Evolutionary conservation across 768 basidiomycete species (phyloP), one percentile per base, ranked within the genome.

Genomic region (Baorangia bicolor): DNA sequence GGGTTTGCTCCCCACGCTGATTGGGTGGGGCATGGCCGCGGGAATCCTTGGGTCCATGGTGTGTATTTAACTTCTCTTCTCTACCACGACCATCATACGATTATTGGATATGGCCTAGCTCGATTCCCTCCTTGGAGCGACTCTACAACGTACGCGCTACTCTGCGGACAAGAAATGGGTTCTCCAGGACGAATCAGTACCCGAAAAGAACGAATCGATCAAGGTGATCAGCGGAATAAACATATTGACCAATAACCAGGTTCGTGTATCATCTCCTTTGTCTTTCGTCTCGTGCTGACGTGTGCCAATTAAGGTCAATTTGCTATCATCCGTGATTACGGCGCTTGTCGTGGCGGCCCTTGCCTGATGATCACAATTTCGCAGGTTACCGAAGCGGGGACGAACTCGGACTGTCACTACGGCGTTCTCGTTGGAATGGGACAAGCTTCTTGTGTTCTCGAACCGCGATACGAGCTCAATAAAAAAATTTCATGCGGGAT

Each of bases 91-190:
- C 28, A 30, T 57, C 40, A 3, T 55, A 33, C 37, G 25, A 50
- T 25, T 48, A 28, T 37, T 4, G 18, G 40, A 41, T n/a, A 10
- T 31, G 20, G 3, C 23, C 35, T 68, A 91, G 90, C 70, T 93
- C 47, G 95, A 98, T 68, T 94, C 91, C 0, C 40, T 97, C 13
- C 76, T 97, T 18, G 95, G 95, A 2, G 93, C 94, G 6, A 93
- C 90, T 6, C 68, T 96, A 1, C 95, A 98, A 63, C 76, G 80
- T 51, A 93, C 92, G 5, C 80, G 85, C 27, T 96, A 86, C 72
- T 87, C 87, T 6, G 73, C 73, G 42, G 74, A 75, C 21, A 80
- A 78, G 59, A 84, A 84, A 62, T 73, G 80, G 41, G 78, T 97
- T 46, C 75, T 92, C 14, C 84, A 86, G 45, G 85, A 90, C 60